Conservation (phyloP, 2,329 filamentous ascomycete genomes). For the Colletotrichum zoysiae region DNA sequence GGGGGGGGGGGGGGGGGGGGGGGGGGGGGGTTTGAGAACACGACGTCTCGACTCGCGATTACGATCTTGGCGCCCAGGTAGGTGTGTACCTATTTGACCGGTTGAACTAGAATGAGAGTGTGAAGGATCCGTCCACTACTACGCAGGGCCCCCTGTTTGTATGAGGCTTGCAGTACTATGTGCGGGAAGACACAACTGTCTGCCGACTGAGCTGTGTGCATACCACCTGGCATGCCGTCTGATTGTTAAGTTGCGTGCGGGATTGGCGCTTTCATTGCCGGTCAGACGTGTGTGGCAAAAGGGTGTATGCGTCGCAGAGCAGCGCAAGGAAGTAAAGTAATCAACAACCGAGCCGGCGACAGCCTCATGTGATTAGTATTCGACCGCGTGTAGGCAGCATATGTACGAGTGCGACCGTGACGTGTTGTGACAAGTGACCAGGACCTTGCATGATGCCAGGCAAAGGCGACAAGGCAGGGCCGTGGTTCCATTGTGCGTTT, state of each 20-base stretch:
- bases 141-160: background rate
- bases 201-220: background rate
- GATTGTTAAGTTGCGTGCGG: slow-evolving; percentile 10
- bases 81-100: background rate
- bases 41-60: background rate
- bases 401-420: slow-evolving; percentile 10
- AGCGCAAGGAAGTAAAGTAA: background rate
- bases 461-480: slow-evolving; percentile 3
- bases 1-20: no score
- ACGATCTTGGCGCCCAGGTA: background rate
- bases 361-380: slow-evolving; percentile 1
- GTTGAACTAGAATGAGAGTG: background rate
- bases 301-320: background rate
- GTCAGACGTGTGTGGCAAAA: background rate
- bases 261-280: slow-evolving; percentile 20
- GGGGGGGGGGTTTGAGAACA: background rate
- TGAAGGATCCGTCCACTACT: background rate
- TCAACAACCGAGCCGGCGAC: background rate
- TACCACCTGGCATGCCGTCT: slow-evolving; percentile 1
- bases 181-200: background rate
- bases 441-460: slow-evolving; percentile 32
- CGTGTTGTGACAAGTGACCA: slow-evolving; percentile 35
- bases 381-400: background rate
- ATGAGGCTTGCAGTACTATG: background rate
- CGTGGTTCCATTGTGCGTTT: slow-evolving; percentile 9